Evolutionary conservation across 805 yeast genomes (phyloP), one percentile per base, ranked within the genome.

Genomic region (Metschnikowia kofuensis): DNA sequence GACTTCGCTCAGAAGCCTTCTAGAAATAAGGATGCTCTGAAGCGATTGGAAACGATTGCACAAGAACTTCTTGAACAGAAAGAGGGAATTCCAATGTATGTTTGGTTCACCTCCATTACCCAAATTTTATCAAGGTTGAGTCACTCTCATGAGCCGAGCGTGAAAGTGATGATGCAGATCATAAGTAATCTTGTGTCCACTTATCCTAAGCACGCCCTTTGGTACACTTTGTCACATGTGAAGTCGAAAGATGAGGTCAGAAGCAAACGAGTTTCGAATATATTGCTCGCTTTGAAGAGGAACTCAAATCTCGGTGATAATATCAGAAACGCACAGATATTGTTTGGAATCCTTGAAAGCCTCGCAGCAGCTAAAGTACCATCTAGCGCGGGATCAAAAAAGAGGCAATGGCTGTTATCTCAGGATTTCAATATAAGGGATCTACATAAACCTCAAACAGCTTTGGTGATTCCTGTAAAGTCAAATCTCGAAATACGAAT

Each of bases 151-250:
- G 65, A 67, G 1, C 70, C 73, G 0, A 82, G 94, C 0, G 78
- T 76, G 29, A 75, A 74, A 1, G 66, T 83, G 16, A 73, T 94
- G 13, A 65, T 77, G 45, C 66, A 70, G n/a, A 79, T 92, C 21
- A 69, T 91, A 10, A 68, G 78, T 12, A 67, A 73, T 12, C 75
- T 92, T 11, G 74, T 85, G 0, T 67, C 69, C 30, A 73, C 78
- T 26, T 94, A 89, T 62, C 96, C 97, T 0, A 78, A 80, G 14
- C 92, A 89, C 52, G 82, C 91, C 16, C 69, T 94, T n/a, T 94
- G 97, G 95, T 81, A 85, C 10, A 81, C 88, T 1, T 70, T 87
- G 36, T 84, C 92, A 0, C 84, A 88, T 54, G 69, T 76, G 4
- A 82, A 84, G 47, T 88, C 96, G 0, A 67, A 67, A 39, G 76